Evolutionary conservation across 495 filamentous ascomycete genomes (phyloP).

Genomic region (Chaetomium cochliodes): DNA sequence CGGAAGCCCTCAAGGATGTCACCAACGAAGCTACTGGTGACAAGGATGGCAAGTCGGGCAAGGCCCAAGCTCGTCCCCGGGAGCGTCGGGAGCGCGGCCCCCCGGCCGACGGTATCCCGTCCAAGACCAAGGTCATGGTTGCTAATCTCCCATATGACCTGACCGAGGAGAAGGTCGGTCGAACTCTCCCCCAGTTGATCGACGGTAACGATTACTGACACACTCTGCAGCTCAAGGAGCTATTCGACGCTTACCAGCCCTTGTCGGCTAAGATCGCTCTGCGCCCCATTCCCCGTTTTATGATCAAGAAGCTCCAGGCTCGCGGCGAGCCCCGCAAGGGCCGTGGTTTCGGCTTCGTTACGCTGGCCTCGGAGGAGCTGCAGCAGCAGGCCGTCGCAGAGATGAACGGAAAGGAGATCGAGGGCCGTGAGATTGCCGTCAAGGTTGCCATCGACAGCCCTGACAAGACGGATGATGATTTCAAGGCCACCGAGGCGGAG

Average conservation of each 20-base stretch:
- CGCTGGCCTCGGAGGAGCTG: constrained; percentile 87
- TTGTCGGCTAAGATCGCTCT: constrained; percentile 96
- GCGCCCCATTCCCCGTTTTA: constrained; percentile 97
- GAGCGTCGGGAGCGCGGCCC: constrained; percentile 84
- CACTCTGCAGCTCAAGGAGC: constrained; percentile 78
- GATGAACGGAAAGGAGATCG: constrained; percentile 99
- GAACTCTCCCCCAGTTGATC: neutral
- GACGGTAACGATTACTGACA: constrained; percentile 40
- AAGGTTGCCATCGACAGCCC: constrained; percentile 99
- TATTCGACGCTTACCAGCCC: constrained; percentile 86
- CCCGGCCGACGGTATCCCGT: constrained; percentile 95
- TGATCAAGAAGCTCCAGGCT: constrained; percentile 99
- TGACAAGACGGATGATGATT: constrained; percentile 92
- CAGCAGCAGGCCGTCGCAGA: constrained; percentile 95
- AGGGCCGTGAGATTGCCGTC: constrained; percentile 97
- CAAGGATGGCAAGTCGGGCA: constrained; percentile 51
- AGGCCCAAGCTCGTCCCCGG: constrained; percentile 48
- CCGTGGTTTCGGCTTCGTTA: constrained; percentile 98
- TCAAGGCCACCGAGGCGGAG: constrained; percentile 50
- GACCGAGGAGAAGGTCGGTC: constrained; percentile 84
- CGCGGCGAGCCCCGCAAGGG: constrained; percentile 98
- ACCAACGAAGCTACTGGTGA: constrained; percentile 50
- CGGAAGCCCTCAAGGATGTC: constrained; percentile 54
- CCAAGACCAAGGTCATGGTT: constrained; percentile 99
- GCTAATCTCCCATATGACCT: constrained; percentile 98